Conservation (phyloP, 208 protist species). For the Crithidia thermophila region DNA sequence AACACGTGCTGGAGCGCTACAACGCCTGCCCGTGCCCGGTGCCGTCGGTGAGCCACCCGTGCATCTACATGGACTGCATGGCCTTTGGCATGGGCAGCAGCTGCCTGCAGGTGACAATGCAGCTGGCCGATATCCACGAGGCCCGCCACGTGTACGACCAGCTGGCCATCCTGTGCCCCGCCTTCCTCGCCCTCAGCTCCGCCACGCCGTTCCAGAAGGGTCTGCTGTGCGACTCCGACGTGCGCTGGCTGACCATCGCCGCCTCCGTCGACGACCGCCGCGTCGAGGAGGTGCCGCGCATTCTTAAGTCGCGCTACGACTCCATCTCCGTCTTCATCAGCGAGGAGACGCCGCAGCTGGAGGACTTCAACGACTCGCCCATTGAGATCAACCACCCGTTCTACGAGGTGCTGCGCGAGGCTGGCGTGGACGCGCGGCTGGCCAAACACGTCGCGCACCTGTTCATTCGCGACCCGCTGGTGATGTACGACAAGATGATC, state of each 20-base stretch:
- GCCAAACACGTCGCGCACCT: slow-evolving; percentile 97
- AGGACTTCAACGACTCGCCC: slow-evolving; percentile 89
- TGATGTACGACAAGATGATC: slow-evolving; percentile 94
- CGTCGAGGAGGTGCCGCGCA: slow-evolving; percentile 84
- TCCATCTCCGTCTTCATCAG: slow-evolving; percentile 95
- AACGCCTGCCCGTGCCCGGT: slow-evolving; percentile 82
- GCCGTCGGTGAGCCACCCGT: slow-evolving; percentile 86
- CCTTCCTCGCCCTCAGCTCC: slow-evolving; percentile 97
- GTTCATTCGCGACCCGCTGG: slow-evolving; percentile 99
- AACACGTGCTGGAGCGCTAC: slow-evolving; percentile 80
- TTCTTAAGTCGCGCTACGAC: slow-evolving; percentile 97
- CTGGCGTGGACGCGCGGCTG: slow-evolving; percentile 94
- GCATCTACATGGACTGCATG: slow-evolving; percentile 99
- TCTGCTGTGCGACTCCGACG: slow-evolving; percentile 95
- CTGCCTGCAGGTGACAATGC: slow-evolving; percentile 99
- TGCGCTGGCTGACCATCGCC: slow-evolving; percentile 96
- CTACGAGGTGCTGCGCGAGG: slow-evolving; percentile 63
- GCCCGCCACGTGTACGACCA: slow-evolving; percentile 98
- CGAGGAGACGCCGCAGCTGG: slow-evolving; percentile 48
- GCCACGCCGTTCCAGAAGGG: slow-evolving; percentile 97
- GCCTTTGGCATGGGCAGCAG: slow-evolving; percentile 99
- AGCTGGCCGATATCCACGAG: slow-evolving; percentile 92
- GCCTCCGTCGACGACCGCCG: slow-evolving; percentile 97
- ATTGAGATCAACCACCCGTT: slow-evolving; percentile 88
- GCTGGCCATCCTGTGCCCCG: slow-evolving; percentile 94